Evolutionary conservation across 345 rosid species (phyloP).

Genomic region (Clarkia xantiana): DNA sequence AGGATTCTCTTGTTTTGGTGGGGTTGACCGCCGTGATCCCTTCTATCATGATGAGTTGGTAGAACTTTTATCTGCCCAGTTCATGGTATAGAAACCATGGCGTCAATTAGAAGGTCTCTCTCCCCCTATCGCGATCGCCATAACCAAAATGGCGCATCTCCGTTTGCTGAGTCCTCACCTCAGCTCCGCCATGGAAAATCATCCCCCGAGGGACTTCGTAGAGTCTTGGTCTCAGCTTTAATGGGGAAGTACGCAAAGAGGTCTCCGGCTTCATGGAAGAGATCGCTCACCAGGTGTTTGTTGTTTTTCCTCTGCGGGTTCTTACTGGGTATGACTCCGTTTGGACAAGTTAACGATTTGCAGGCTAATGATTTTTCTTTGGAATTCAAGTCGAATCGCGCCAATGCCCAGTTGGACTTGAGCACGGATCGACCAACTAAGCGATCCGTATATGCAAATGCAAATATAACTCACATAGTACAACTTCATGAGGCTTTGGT

Average conservation of each 20-base stretch:
- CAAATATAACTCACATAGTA: conserved; percentile 20
- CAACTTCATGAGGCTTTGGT: conserved; percentile 1
- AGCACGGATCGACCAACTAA: conserved; percentile 5
- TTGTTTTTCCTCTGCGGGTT: conserved; percentile 55
- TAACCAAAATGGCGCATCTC: conserved; percentile 30
- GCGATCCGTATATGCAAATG: conserved; percentile 13
- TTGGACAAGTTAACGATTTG: conserved; percentile 40
- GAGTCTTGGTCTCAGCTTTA: conserved; percentile 14
- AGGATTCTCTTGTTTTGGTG: not conserved
- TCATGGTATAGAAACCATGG: conserved; percentile 24
- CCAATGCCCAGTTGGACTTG: conserved; percentile 25
- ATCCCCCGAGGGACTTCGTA: conserved; percentile 20
- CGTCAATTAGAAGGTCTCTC: conserved; percentile 80
- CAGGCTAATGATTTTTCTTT: conserved; percentile 34
- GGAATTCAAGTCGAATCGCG: conserved; percentile 51
- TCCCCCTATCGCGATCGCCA: conserved; percentile 62
- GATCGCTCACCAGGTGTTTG: conserved; percentile 46
- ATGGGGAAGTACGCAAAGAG: conserved; percentile 25
- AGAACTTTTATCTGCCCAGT: not conserved
- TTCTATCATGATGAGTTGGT: not conserved
- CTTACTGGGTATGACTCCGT: conserved; percentile 46
- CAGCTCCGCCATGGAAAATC: conserved; percentile 23
- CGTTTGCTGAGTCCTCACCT: conserved; percentile 15
- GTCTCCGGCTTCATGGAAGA: conserved; percentile 24
- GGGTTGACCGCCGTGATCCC: not conserved